Conservation (phyloP, 179 eudicot species). For the Patellifolia procumbens region DNA sequence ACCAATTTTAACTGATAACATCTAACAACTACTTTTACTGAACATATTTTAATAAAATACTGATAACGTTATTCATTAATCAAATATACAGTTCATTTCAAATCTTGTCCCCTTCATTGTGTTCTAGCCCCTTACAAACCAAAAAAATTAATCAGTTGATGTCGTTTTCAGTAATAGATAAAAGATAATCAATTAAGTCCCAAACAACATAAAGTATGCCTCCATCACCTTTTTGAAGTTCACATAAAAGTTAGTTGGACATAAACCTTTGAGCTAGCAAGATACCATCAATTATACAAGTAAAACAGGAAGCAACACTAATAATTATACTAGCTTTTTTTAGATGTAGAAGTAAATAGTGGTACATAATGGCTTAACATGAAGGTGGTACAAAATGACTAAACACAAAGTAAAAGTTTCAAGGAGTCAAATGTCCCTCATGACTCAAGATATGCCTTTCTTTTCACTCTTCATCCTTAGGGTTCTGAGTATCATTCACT, state of each 20-base stretch:
- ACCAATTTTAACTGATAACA: too few species aligned
- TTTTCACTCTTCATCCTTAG: too few species aligned
- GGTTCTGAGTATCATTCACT: conserved; percentile 2
- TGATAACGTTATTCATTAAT: too few species aligned
- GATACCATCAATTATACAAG: neutral
- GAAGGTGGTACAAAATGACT: neutral
- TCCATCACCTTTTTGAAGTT: conserved; percentile 1
- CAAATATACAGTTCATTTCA: too few species aligned
- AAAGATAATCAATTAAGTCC: neutral
- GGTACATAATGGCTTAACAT: neutral
- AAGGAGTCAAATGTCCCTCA: conserved; percentile 32
- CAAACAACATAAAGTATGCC: neutral
- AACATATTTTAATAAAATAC: too few species aligned
- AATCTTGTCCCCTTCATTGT: too few species aligned
- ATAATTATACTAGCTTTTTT: neutral
- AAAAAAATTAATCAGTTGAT: too few species aligned
- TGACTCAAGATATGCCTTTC: conserved; percentile 8
- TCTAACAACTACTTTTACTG: too few species aligned
- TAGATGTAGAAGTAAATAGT: neutral
- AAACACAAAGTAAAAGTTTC: neutral
- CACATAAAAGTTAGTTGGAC: conserved; percentile 20
- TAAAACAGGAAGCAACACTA: neutral
- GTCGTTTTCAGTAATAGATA: too few species aligned
- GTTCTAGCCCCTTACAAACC: too few species aligned
- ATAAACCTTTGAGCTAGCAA: conserved; percentile 12